Evolutionary conservation across 2,329 filamentous ascomycete species (phyloP).

Genomic region (Exophiala calicioides): DNA sequence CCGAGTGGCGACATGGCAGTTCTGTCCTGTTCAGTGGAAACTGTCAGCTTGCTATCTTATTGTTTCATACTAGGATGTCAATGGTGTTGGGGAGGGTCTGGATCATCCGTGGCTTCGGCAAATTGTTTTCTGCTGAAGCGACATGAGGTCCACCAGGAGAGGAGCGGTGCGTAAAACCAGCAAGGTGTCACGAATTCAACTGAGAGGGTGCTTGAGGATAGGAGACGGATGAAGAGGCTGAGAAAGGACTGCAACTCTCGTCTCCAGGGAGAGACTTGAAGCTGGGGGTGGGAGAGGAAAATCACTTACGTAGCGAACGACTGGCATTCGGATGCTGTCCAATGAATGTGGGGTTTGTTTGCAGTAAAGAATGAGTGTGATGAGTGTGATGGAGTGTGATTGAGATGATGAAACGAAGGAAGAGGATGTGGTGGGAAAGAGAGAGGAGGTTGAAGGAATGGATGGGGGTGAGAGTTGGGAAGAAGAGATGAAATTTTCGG

Average conservation of each 20-base stretch:
- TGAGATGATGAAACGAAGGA: slow-evolving; percentile 11
- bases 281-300: not conserved
- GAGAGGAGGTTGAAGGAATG: slow-evolving; percentile 9
- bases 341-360: slow-evolving; percentile 10
- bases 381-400: slow-evolving; percentile 14
- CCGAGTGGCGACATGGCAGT: slow-evolving; percentile 16
- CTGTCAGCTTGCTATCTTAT: no score
- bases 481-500: slow-evolving; percentile 5
- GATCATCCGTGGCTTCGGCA: no score
- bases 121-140: slow-evolving; percentile 5
- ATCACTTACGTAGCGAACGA: slow-evolving; percentile 4
- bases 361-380: slow-evolving; percentile 18
- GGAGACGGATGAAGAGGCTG: no score
- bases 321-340: slow-evolving; percentile 6
- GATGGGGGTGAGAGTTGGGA: slow-evolving; percentile 4
- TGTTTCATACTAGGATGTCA: no score
- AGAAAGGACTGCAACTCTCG: slow-evolving; percentile 4
- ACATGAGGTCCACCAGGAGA: slow-evolving; percentile 1
- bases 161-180: not conserved
- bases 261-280: slow-evolving; percentile 1
- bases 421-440: slow-evolving; percentile 12
- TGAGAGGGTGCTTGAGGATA: not conserved
- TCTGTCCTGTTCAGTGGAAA: not conserved
- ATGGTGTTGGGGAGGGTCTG: not conserved
- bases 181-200: not conserved